Evolutionary conservation across 371 early-diverging fungal genomes (phyloP).

Genomic region (Mucor sp.): DNA sequence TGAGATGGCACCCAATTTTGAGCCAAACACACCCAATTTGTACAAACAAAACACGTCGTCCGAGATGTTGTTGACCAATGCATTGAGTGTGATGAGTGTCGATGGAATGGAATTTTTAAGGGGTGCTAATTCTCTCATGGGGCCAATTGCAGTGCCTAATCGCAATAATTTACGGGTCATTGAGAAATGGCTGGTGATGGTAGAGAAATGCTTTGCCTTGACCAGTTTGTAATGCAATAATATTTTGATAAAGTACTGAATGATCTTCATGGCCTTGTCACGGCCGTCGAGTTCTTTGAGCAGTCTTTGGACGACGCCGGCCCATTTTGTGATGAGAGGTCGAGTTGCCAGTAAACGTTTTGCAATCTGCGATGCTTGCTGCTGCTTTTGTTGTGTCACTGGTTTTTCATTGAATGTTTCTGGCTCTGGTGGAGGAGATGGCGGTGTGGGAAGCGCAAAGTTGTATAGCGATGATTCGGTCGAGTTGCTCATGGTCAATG

Average conservation of each 20-base stretch:
- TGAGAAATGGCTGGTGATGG: slow-evolving; percentile 69
- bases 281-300: slow-evolving; percentile 71
- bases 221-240: slow-evolving; percentile 52
- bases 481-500: background rate
- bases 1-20: slow-evolving; percentile 41
- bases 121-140: slow-evolving; percentile 43
- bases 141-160: slow-evolving; percentile 66
- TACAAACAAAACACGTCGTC: slow-evolving; percentile 78
- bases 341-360: background rate
- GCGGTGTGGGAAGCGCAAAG: slow-evolving; percentile 9
- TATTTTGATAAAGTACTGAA: slow-evolving; percentile 77
- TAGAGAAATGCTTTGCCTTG: slow-evolving; percentile 44
- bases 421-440: slow-evolving; percentile 16
- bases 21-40: slow-evolving; percentile 64
- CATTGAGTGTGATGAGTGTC: slow-evolving; percentile 10
- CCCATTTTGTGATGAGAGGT: slow-evolving; percentile 1
- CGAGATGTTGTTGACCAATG: slow-evolving; percentile 65
- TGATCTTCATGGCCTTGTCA: slow-evolving; percentile 82
- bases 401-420: background rate
- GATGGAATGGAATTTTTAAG: slow-evolving; percentile 15
- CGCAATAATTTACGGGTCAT: slow-evolving; percentile 76
- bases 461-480: background rate
- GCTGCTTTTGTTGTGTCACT: background rate
- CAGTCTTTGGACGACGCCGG: slow-evolving; percentile 15
- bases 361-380: background rate